These are phyloP conservation scores for Rusavskia elegans DNA, from an alignment of 495 filamentous ascomycete species.

Conservation along the genomic window DNA sequence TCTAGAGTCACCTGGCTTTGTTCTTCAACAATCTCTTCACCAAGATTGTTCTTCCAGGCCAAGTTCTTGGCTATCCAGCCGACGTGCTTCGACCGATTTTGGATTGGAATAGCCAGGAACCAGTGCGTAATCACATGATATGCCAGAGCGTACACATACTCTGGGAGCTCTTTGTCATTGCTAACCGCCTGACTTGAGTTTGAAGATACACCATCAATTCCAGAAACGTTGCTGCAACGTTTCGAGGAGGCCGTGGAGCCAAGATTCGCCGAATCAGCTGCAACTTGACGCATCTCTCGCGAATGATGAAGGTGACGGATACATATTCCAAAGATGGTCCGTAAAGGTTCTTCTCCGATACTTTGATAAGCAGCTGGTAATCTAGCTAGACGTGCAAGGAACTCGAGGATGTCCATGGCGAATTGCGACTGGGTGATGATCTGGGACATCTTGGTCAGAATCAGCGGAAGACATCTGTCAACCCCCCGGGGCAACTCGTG, in stretches of 20 bases:
- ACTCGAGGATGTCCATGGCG: constrained; percentile 88
- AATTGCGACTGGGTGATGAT: constrained; percentile 86
- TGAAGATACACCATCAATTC: constrained; percentile 9
- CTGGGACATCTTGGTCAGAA: constrained; percentile 83
- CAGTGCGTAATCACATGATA: constrained; percentile 95
- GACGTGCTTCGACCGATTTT: constrained; percentile 68
- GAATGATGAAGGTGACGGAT: constrained; percentile 77
- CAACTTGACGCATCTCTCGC: constrained; percentile 30
- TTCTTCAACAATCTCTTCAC: constrained; percentile 66
- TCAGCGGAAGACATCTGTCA: constrained; percentile 61
- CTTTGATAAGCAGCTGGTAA: constrained; percentile 74
- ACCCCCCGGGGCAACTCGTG: constrained; percentile 77
- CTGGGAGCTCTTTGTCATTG: constrained; percentile 49
- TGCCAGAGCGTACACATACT: constrained; percentile 83
- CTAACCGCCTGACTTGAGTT: constrained; percentile 9
- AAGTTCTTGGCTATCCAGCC: constrained; percentile 86
- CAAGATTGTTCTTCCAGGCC: constrained; percentile 53
- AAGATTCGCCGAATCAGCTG: neutral
- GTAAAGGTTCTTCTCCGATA: constrained; percentile 61
- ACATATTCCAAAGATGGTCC: constrained; percentile 85
- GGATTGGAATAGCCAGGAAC: constrained; percentile 76
- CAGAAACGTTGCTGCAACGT: constrained; percentile 26
- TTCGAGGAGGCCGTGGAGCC: constrained; percentile 4
- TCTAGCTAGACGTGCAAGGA: constrained; percentile 71
- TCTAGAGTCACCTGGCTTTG: constrained; percentile 89